Base-by-base conservation (phyloP, 768 basidiomycete genomes). In the Boletus coccyginus region DNA sequence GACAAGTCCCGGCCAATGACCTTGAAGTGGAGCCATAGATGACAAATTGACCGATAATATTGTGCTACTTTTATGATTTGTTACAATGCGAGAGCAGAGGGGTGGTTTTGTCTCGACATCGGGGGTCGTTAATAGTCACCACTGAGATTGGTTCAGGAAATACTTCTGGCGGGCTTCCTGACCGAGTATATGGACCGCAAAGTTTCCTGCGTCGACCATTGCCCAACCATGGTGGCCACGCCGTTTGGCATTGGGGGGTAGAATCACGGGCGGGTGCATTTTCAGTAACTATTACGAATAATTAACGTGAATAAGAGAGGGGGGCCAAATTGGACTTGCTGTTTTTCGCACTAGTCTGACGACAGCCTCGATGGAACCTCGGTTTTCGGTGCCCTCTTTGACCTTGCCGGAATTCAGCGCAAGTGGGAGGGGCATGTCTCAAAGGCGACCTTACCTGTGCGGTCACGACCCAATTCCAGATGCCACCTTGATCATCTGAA, bases 371-470 rank as follows among this genome's bases (percentile, higher is more conserved):
- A 93, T 85, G 2, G 85, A 82, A 7, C 90, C 92, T 63, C 86
- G 80, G 53, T 81, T 84, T 75, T 93, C 90, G 8, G 88, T 88
- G 10, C 91, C 91, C 62, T 91, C 88, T 67, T 91, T 94, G 48
- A 94, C 89, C 87, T 90, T 19, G 58, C 16, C 52, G 46, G 21
- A 41, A 41, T 57, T 57, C 51, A 58, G 27, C 10, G 17, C 44
- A 7, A 19, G 51, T 1, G 19, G 6, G 14, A 16, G 24, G 5
- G 14, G 27, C 13, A 33, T n/a, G 1, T 2, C 11, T n/a, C 29
- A 38, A 24, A 35, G 13, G 12, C 7, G 44, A 50, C 57, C 70
- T 33, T 53, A 86, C 90, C 77, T 92, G 88, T 5, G 86, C 90
- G 55, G 85, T 75, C 13, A 92, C 74, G 16, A 86, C 73, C 90